phyloP scores from a whole-genome alignment of 352 stramenopile genomes.

The Phytophthora aleatoria region DNA sequence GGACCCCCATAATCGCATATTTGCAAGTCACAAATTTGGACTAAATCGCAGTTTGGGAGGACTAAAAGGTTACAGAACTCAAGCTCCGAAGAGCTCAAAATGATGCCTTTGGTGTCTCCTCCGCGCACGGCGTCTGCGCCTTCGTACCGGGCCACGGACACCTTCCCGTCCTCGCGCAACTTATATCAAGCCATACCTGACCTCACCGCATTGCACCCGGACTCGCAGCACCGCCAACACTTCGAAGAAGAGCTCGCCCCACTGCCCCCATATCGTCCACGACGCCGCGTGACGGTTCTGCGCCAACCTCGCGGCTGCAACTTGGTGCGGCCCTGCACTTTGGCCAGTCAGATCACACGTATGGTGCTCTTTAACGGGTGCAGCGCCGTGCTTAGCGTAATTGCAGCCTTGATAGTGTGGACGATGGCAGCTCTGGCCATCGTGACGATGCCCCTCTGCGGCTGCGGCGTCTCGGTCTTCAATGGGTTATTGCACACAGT shows the following conservation, averaged over 20 bases:
- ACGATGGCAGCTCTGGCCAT: constrained; percentile 30
- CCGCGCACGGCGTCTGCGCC: constrained; percentile 11
- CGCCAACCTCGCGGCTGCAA: constrained; percentile 26
- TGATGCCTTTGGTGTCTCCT: constrained; percentile 29
- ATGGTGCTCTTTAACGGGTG: constrained; percentile 39
- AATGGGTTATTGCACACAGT: constrained; percentile 42
- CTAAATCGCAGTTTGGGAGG: constrained; percentile 8
- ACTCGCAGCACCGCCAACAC: neutral
- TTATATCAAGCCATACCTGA: constrained; percentile 25
- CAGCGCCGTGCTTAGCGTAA: constrained; percentile 28
- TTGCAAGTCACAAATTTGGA: neutral
- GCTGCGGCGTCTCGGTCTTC: constrained; percentile 58
- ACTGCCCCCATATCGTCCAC: constrained; percentile 1
- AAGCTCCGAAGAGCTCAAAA: constrained; percentile 5
- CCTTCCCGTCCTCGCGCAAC: constrained; percentile 2
- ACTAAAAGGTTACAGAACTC: neutral
- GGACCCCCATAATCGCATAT: neutral
- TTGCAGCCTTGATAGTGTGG: constrained; percentile 26
- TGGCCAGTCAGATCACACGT: constrained; percentile 27
- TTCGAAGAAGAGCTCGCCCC: constrained; percentile 8
- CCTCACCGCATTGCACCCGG: constrained; percentile 1
- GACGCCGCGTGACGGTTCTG: constrained; percentile 13
- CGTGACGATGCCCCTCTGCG: constrained; percentile 55
- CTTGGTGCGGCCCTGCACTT: constrained; percentile 28
- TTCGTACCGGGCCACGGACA: constrained; percentile 16